Base-by-base conservation (phyloP, 164 flowering plant genomes). In the Warburgia ugandensis region DNA sequence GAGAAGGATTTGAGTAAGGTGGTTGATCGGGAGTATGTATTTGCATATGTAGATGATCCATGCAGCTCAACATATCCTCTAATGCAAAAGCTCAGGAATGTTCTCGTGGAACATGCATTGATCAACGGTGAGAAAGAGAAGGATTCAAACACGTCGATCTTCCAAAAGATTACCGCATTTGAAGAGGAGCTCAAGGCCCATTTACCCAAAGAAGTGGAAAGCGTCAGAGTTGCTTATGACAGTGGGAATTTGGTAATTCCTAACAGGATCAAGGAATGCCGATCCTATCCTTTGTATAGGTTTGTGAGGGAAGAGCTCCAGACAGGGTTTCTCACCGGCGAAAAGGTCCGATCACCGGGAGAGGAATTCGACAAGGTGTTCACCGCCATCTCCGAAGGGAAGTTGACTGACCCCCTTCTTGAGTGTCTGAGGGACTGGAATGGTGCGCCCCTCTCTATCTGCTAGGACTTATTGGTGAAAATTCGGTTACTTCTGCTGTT, bases 331-430 rank as follows among this genome's bases (percentile, higher is more conserved):
- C 35, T 78, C 22, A 81, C 78, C 3, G 83, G 87, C 0, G 83
- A 78, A 65, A 73, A 69, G 30, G 64, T 41, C 0, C 54, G 28
- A 13, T 76, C 83, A 0, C 81, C 83, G 1, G 83, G 81, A 0
- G 83, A 80, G 58, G 83, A 69, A 23, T 71, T 68, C 23, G 85
- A 79, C 17, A 69, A 72, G 62, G 81, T 81, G 11, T 81, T 76
- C 29, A 17, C 62, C 1, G 87, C 80, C 2, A 61, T 78, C 9
- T 67, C 79, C 51, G 55, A 69, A 5, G 79, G 81, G 12, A 72
- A 73, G 56, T 6, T 81, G 54, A 71, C 74, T 26, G 84, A 78
- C 50, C 81, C 84, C 5, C 23, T 81, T 19, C 66, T 78, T 6
- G 62, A 74, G 3, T 78, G 81, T 50, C 52, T 81, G 16, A 51